Evolutionary conservation across 805 yeast genomes (phyloP).

Genomic region (Starmerella davenportii): DNA sequence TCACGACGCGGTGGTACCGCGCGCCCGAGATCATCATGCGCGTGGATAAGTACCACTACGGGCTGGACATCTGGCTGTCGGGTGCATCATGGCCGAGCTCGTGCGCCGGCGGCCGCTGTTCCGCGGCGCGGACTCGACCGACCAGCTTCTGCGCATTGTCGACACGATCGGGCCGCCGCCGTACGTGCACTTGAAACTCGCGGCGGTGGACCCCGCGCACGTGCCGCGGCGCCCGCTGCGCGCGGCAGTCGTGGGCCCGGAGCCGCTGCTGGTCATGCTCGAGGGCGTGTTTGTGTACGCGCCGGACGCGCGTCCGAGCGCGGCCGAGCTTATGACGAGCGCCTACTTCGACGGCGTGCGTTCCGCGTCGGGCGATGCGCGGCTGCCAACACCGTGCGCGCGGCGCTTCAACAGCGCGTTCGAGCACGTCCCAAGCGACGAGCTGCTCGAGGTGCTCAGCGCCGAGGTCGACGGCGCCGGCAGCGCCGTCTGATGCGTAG

Average conservation of each 20-base stretch:
- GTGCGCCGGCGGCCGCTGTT: constrained; percentile 67
- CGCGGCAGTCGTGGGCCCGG: not conserved
- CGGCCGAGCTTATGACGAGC: constrained; percentile 40
- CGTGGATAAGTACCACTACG: constrained; percentile 17
- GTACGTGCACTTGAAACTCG: constrained; percentile 1
- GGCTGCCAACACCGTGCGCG: constrained; percentile 1
- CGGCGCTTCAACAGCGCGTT: constrained; percentile 2
- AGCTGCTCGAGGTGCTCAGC: not conserved
- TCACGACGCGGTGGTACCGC: constrained; percentile 89
- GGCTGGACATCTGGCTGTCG: constrained; percentile 84
- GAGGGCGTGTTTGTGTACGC: constrained; percentile 47
- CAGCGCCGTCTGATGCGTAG: not conserved
- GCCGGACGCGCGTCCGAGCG: constrained; percentile 34
- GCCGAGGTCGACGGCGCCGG: not conserved
- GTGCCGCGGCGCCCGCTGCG: constrained; percentile 2
- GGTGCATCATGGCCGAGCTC: constrained; percentile 75
- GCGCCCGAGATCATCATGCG: constrained; percentile 71
- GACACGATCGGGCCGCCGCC: constrained; percentile 59
- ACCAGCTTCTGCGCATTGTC: constrained; percentile 53
- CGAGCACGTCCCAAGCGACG: constrained; percentile 2
- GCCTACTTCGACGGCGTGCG: constrained; percentile 38
- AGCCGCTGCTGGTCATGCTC: constrained; percentile 19
- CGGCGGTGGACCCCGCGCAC: not conserved
- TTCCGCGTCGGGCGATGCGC: constrained; percentile 3
- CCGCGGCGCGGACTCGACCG: constrained; percentile 51